These are phyloP conservation scores for Sarocladium kiliense DNA, from an alignment of 2,329 filamentous ascomycete species.

Conservation along the genomic window DNA sequence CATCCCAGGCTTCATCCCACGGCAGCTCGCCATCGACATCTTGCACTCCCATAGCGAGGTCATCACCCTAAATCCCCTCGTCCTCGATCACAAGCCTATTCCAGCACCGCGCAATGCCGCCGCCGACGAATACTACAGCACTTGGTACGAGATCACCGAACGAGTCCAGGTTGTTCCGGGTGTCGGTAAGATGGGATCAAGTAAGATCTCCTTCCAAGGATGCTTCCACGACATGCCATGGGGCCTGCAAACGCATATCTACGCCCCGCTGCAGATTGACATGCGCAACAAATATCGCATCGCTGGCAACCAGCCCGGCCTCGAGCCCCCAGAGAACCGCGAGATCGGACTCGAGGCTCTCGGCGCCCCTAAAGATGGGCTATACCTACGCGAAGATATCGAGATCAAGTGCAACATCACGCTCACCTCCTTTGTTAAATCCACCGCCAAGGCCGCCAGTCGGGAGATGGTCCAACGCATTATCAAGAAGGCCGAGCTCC, in stretches of 20 bases:
- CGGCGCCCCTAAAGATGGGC: conserved; percentile 56
- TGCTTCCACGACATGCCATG: conserved; percentile 70
- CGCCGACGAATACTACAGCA: conserved; percentile 66
- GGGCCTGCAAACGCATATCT: conserved; percentile 67
- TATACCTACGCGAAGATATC: conserved; percentile 66
- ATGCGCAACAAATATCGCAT: conserved; percentile 65
- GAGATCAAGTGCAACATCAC: conserved; percentile 66
- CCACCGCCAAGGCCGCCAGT: conserved; percentile 60
- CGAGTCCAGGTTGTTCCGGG: conserved; percentile 65
- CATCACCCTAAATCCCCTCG: conserved; percentile 66
- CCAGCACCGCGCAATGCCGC: conserved; percentile 62
- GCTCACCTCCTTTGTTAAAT: conserved; percentile 60
- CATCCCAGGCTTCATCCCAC: conserved; percentile 64
- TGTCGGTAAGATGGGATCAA: conserved; percentile 57
- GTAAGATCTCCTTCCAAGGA: conserved; percentile 63
- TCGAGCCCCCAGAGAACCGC: conserved; percentile 54
- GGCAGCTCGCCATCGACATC: conserved; percentile 67
- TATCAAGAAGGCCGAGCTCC: conserved; percentile 65
- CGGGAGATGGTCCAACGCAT: conserved; percentile 64
- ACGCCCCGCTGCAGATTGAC: conserved; percentile 62
- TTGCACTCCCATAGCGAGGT: conserved; percentile 66
- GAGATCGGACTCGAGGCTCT: conserved; percentile 57
- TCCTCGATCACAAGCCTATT: conserved; percentile 58
- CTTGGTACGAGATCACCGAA: conserved; percentile 69
- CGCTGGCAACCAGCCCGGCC: conserved; percentile 61